phyloP scores from a whole-genome alignment of 768 basidiomycete genomes.

The Tricholoma flavovirens region DNA sequence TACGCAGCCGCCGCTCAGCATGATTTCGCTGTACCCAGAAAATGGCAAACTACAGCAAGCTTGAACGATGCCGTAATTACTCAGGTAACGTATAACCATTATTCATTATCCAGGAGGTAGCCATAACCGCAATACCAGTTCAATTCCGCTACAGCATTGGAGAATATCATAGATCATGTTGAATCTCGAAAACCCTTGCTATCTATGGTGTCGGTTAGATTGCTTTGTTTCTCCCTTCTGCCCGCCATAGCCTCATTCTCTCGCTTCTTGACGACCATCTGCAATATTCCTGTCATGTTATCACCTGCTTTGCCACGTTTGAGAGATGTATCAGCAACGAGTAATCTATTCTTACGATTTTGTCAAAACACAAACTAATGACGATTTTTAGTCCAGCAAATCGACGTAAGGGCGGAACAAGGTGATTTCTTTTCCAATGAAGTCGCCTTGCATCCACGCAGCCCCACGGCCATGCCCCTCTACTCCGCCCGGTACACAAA shows the following conservation, averaged over 20 bases:
- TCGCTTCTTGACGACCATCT: slow-evolving; percentile 6
- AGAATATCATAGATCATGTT: slow-evolving; percentile 1
- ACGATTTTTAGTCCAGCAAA: slow-evolving; percentile 46
- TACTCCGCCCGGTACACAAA: slow-evolving; percentile 63
- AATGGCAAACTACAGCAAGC: slow-evolving; percentile 15
- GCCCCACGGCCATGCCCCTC: slow-evolving; percentile 28
- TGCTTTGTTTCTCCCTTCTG: slow-evolving; percentile 1
- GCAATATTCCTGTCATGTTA: slow-evolving; percentile 17
- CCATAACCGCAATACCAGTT: slow-evolving; percentile 25
- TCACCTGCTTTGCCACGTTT: slow-evolving; percentile 16
- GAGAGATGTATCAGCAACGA: slow-evolving; percentile 40
- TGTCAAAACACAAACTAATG: background rate
- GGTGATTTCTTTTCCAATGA: slow-evolving; percentile 37
- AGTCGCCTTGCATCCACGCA: slow-evolving; percentile 32
- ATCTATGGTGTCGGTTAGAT: background rate
- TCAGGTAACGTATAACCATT: slow-evolving; percentile 27
- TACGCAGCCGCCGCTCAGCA: slow-evolving; percentile 27
- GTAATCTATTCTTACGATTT: slow-evolving; percentile 18
- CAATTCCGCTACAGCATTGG: slow-evolving; percentile 33
- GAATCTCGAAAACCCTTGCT: background rate
- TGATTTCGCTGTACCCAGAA: slow-evolving; percentile 30
- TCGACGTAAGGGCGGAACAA: slow-evolving; percentile 53
- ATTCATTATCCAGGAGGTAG: background rate
- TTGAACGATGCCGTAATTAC: slow-evolving; percentile 33
- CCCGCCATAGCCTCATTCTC: slow-evolving; percentile 5